Evolutionary conservation across 148 eudicot species (phyloP), one percentile per base, ranked within the genome.

Genomic region (Amaranthus palmeri): DNA sequence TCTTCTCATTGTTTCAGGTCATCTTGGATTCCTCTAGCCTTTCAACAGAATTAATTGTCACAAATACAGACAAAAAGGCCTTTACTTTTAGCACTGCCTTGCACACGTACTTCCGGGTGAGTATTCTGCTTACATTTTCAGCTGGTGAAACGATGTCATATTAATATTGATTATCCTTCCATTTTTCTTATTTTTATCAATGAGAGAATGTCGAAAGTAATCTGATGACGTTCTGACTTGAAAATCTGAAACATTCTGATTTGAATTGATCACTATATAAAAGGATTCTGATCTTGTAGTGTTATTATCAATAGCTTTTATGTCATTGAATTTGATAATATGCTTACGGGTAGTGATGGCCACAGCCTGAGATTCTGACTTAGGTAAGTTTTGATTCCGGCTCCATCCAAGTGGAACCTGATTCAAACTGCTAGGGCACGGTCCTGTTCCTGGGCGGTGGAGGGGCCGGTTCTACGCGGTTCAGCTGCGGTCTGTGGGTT

Each of bases 51-150:
- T 76, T 95, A 10, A 81, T 74, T 66, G 80, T 95, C 43, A 89
- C 86, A 83, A 95, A 95, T 77, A 89, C 92, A 46, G 99, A 95
- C 76, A 73, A 76, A 52, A 95, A 85, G 71, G 81, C 92, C 63
- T 95, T 95, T 77, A 83, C 93, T 64, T 95, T 95, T 71, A 88
- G 84, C 62, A 88, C 99, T 56, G 99, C 99, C 73, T 83, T 95
- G 81, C 99, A 95, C 75, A 95, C 97, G 11, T 95, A 91, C 80
- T 91, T 91, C 58, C 82, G 86, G 36, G 98, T 91, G 81, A 88
- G 97, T 74, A 61, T 60, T 18, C 36, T 41, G 10, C 70, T 68
- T 10, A 40, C 44, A 65, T 56, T 65, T 48, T 41, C 65, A 17
- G 17, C 47, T 49, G 25, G 9, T 57, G 56, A 58, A 52, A 40